Evolutionary conservation across 129 eudicot genomes (phyloP), one percentile per base, ranked within the genome.

Genomic region (Lactuca saligna): DNA sequence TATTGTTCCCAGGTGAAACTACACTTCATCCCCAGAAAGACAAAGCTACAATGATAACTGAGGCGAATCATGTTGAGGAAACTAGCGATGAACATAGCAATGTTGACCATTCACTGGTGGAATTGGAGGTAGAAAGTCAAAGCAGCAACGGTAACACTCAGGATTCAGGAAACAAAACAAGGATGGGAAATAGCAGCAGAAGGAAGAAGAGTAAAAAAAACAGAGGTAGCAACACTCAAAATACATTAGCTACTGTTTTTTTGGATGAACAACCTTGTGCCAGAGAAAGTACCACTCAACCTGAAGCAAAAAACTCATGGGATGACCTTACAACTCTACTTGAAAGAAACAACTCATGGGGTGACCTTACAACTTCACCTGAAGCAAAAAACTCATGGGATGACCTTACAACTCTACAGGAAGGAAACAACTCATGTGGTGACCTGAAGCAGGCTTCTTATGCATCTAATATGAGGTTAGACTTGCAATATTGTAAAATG

Each of bases 381-480:
- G 29, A 25, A 25, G 29, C 29, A 25, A 25, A 25, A 25, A 25
- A 25, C 29, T 25, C 29, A 25, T 25, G 29, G 29, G 29, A 25
- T 25, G 29, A 25, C 29, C 29, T 0, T 25, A 1, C 29, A 25
- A 25, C 29, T 25, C 29, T 25, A 25, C 29, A 25, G 29, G 29
- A 25, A 25, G 29, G 29, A 25, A 25, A 25, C 29, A 25, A 2
- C 29, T 25, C 29, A 25, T 25, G 29, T 1, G 29, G 29, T 25
- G 29, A 25, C 51, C 32, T 75, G 64, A 67, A 63, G 78, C 46
- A 15, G 33, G 64, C 75, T 50, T 70, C 73, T 32, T 62, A 77
- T 13, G 66, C 78, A 8, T 58, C 65, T 61, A 46, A 59, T 70
- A 13, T 48, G 51, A 80, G 84, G 81, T 80, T 50, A 63, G 71